These are phyloP conservation scores for Alternaria triticina DNA, from an alignment of 2,329 filamentous ascomycete species.

Conservation along the genomic window DNA sequence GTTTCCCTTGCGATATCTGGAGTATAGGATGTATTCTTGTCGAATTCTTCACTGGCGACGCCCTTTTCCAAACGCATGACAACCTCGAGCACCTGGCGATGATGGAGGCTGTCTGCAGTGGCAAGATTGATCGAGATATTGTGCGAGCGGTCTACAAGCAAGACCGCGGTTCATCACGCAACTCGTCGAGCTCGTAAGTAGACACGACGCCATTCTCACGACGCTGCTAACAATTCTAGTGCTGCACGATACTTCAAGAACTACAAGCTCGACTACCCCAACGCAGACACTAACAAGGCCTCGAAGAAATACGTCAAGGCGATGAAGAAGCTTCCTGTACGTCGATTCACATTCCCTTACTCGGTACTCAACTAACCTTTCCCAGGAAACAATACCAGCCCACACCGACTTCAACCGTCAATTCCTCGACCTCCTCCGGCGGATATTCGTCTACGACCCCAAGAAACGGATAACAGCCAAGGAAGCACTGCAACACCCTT, in stretches of 20 bases:
- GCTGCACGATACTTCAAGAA: conserved; percentile 60
- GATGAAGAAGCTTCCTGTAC: conserved; percentile 68
- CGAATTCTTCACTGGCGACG: conserved; percentile 72
- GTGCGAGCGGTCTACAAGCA: conserved; percentile 60
- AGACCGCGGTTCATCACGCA: conserved; percentile 56
- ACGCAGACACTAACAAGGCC: conserved; percentile 66
- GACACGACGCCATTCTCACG: not conserved
- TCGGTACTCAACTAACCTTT: too few relatives aligned
- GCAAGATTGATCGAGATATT: conserved; percentile 62
- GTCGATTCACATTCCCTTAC: too few relatives aligned
- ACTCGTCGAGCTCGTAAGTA: conserved; percentile 63
- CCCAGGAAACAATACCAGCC: conserved; percentile 67
- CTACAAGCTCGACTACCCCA: conserved; percentile 67
- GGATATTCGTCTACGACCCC: conserved; percentile 71
- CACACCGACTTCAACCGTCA: conserved; percentile 66
- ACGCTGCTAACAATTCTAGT: conserved; percentile 39
- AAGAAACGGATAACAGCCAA: conserved; percentile 70
- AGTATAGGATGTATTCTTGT: conserved; percentile 73
- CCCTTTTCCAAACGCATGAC: conserved; percentile 72
- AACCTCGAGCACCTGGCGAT: conserved; percentile 72
- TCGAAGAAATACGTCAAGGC: conserved; percentile 71
- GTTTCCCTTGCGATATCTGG: conserved; percentile 72
- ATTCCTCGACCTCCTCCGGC: conserved; percentile 67
- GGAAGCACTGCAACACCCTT: conserved; percentile 68
- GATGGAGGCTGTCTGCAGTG: conserved; percentile 69